phyloP scores from a whole-genome alignment of 2,329 filamentous ascomycete genomes.

The Cryphonectria naterciae region DNA sequence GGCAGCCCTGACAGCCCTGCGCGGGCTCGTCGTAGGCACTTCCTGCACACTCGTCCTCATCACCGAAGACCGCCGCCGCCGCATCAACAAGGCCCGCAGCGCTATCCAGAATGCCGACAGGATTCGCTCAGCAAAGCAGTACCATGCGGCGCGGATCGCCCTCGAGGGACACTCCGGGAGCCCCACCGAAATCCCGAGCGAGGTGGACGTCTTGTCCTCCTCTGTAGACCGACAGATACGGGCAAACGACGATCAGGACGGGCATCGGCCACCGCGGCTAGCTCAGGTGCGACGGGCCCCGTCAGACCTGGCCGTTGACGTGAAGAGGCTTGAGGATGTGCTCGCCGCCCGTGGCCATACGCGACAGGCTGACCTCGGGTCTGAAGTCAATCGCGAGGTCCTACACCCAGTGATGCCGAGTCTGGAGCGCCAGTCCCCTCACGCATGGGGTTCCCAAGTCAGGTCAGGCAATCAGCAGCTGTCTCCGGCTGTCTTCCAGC shows the following conservation, averaged over 20 bases:
- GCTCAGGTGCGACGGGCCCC: too few species aligned
- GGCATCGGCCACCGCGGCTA: not conserved
- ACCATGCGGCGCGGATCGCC: constrained; percentile 39
- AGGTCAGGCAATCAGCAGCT: not conserved
- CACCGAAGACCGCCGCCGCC: constrained; percentile 50
- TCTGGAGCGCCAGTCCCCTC: not conserved
- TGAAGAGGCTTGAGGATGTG: constrained; percentile 14
- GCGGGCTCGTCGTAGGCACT: constrained; percentile 49
- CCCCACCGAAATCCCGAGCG: not conserved
- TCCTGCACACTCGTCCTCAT: constrained; percentile 49
- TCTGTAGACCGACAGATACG: not conserved
- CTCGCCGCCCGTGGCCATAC: not conserved
- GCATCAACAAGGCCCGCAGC: constrained; percentile 45
- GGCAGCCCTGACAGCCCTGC: constrained; percentile 49
- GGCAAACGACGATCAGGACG: not conserved
- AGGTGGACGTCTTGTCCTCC: not conserved
- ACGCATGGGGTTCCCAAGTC: not conserved
- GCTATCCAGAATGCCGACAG: constrained; percentile 46
- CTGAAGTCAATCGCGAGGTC: not conserved
- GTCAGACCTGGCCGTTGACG: not conserved
- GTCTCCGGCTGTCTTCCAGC: not conserved
- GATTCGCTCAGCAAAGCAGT: constrained; percentile 44
- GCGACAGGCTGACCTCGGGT: not conserved
- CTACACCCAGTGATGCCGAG: not conserved
- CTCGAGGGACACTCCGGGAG: constrained; percentile 19